Evolutionary conservation across 495 filamentous ascomycete genomes (phyloP).

Genomic region (Trichoderma erinaceum): DNA sequence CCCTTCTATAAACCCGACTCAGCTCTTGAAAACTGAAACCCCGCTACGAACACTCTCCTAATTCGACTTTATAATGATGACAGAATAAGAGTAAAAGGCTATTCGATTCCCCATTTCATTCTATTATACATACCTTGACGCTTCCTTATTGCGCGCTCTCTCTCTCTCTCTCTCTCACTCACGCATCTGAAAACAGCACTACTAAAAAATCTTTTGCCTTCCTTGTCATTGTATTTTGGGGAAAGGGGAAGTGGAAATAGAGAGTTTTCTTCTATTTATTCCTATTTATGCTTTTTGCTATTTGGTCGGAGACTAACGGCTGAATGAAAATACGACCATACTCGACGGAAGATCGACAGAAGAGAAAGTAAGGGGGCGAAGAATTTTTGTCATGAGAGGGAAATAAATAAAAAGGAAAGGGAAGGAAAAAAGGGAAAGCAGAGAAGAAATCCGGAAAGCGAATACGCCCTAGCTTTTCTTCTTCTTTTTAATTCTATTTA

Average conservation of each 20-base stretch:
- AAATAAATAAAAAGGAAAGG: neutral
- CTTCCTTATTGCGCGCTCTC: neutral
- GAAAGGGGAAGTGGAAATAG: neutral
- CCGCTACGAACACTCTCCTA: constrained; percentile 1
- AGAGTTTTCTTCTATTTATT: neutral
- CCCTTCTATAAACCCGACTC: constrained; percentile 40
- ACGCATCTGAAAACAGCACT: neutral
- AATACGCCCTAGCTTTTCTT: neutral
- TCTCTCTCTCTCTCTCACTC: neutral
- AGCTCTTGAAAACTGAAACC: neutral
- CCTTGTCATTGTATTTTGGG: neutral
- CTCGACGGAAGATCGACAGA: no score
- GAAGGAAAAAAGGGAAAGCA: neutral
- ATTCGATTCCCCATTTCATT: constrained; percentile 17
- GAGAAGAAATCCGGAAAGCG: neutral
- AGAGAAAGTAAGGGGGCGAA: neutral
- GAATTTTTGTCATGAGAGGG: neutral
- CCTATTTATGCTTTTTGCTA: constrained; percentile 15
- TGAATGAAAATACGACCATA: constrained; percentile 6
- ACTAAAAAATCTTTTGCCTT: neutral
- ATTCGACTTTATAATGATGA: constrained; percentile 11
- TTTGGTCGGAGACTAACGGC: constrained; percentile 5
- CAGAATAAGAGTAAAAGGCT: constrained; percentile 6
- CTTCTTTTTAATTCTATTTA: neutral
- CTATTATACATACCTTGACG: neutral